Conservation (phyloP, 2,329 filamentous ascomycete genomes). For the Fusarium staphyleae region DNA sequence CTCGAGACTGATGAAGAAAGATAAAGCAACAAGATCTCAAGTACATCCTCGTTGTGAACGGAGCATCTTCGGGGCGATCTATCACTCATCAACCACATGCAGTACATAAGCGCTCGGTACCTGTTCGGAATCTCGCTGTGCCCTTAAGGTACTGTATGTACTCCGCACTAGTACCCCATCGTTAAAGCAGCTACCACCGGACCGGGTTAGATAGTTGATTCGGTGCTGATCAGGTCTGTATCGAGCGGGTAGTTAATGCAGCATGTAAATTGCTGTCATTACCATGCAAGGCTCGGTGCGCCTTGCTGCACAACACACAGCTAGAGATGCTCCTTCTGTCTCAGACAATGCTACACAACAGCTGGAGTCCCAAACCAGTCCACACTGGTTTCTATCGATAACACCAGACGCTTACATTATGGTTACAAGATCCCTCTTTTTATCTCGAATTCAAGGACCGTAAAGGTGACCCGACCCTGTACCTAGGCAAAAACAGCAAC, state of each 20-base stretch:
- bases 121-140: conserved; percentile 29
- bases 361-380: not conserved
- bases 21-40: conserved; percentile 27
- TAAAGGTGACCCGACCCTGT: not conserved
- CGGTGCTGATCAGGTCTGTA: not conserved
- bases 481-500: conserved; percentile 25
- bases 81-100: conserved; percentile 17
- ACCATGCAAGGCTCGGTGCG: conserved; percentile 22
- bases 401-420: conserved; percentile 22
- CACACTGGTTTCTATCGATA: conserved; percentile 19
- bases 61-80: conserved; percentile 39
- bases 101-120: conserved; percentile 17
- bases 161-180: not conserved
- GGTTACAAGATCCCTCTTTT: conserved; percentile 13
- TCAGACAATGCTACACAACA: conserved; percentile 3
- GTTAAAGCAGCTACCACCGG: conserved; percentile 13
- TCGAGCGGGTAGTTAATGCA: not conserved
- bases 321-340: conserved; percentile 4
- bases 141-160: not conserved
- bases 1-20: conserved; percentile 12
- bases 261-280: conserved; percentile 14
- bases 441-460: conserved; percentile 15
- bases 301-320: not conserved
- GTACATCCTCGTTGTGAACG: conserved; percentile 33
- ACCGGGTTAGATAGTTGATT: conserved; percentile 15